Evolutionary conservation across 2,329 filamentous ascomycete species (phyloP).

Genomic region (Spiromastix sp.): DNA sequence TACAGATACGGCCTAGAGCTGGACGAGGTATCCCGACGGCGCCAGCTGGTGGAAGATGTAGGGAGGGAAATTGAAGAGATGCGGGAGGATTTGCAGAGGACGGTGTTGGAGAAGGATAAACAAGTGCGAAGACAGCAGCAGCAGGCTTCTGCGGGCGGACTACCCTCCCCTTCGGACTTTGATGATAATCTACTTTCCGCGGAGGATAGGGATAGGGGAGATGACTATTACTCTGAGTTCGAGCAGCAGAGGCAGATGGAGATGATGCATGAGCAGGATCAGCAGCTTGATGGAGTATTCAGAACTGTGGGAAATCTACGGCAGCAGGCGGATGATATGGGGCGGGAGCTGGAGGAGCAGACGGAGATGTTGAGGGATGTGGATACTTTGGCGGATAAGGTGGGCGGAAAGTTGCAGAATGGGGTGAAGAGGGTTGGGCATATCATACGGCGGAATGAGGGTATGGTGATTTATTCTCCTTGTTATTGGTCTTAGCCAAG

Average conservation of each 20-base stretch:
- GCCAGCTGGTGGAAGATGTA: constrained; percentile 79
- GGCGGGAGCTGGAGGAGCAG: constrained; percentile 91
- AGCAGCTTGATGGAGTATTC: constrained; percentile 86
- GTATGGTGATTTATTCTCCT: constrained; percentile 36
- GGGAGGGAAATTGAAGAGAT: constrained; percentile 81
- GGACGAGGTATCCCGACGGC: constrained; percentile 69
- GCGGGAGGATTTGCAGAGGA: constrained; percentile 64
- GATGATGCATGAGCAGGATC: constrained; percentile 91
- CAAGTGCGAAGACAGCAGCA: constrained; percentile 25
- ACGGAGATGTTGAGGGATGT: constrained; percentile 76
- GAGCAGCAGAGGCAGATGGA: constrained; percentile 85
- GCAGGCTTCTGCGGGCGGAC: constrained; percentile 38
- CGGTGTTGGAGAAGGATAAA: constrained; percentile 10
- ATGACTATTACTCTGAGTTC: constrained; percentile 65
- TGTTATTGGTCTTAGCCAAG: constrained; percentile 17
- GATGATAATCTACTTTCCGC: constrained; percentile 35
- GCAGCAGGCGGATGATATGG: constrained; percentile 90
- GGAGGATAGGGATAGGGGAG: constrained; percentile 35
- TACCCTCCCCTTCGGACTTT: constrained; percentile 51
- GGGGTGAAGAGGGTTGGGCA: constrained; percentile 79
- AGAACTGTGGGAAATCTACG: constrained; percentile 84
- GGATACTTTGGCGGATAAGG: constrained; percentile 74
- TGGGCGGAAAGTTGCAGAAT: constrained; percentile 72
- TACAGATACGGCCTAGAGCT: constrained; percentile 76
- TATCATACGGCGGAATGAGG: constrained; percentile 84